These are phyloP conservation scores for Fusarium oligoseptatum DNA, from an alignment of 2,329 filamentous ascomycete genomes.

Conservation along the genomic window DNA sequence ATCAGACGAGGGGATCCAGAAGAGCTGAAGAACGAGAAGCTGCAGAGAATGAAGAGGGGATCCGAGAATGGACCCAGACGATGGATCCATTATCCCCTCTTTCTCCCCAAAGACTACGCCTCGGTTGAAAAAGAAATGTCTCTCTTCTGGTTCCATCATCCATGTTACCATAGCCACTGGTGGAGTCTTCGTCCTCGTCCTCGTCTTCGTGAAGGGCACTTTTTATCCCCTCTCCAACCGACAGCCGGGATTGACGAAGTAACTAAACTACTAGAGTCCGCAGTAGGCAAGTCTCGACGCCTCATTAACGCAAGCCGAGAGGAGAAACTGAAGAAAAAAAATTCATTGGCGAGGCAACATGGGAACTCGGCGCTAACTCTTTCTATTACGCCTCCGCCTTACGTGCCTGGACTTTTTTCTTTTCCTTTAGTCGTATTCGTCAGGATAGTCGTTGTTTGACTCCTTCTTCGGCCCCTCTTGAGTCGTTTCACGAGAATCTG, in stretches of 20 bases:
- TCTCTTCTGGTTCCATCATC: constrained; percentile 25
- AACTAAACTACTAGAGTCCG: constrained; percentile 41
- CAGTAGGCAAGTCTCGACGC: constrained; percentile 40
- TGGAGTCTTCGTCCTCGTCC: constrained; percentile 27
- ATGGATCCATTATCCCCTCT: constrained; percentile 6
- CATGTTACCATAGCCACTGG: constrained; percentile 44
- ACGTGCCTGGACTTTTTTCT: constrained; percentile 20
- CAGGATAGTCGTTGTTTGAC: neutral
- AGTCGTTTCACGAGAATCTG: constrained; percentile 10
- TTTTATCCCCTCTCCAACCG: constrained; percentile 31
- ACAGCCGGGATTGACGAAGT: constrained; percentile 43
- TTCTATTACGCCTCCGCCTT: constrained; percentile 2
- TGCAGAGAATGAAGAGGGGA: constrained; percentile 12
- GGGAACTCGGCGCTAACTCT: constrained; percentile 13
- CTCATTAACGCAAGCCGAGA: constrained; percentile 10
- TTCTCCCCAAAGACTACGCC: neutral
- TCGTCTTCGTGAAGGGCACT: neutral
- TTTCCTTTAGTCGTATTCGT: constrained; percentile 2
- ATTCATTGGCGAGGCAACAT: constrained; percentile 18
- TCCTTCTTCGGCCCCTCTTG: constrained; percentile 10
- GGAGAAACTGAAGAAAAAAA: constrained; percentile 17
- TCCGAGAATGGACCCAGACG: constrained; percentile 1
- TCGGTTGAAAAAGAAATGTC: constrained; percentile 31
- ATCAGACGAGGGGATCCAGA: constrained; percentile 34
- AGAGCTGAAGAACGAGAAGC: constrained; percentile 13